Base-by-base conservation (phyloP, 139 green algal species). In the Nannochloris sp. region DNA sequence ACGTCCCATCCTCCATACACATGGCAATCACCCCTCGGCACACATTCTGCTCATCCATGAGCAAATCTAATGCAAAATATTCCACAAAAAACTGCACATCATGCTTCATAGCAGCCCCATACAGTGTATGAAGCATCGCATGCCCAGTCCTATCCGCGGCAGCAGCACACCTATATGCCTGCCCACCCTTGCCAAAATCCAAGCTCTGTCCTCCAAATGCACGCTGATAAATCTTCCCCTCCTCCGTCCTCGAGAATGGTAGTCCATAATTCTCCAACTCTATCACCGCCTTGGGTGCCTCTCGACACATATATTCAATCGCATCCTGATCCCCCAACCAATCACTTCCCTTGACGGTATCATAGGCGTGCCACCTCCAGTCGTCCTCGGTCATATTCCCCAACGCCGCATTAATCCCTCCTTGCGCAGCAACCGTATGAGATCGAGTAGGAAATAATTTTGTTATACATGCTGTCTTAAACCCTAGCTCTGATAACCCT, bases 301-400 rank as follows among this genome's bases (percentile, higher is more conserved):
- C 90, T 14, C 89, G 76, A 74, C 90, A 95, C 87, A 96, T 95
- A 69, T 79, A 74, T 60, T 82, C 72, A 48, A 88, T 84, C 5
- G 81, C 81, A 61, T 87, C 85, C 78, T 96, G 90, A 77, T 96
- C 89, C 23, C 93, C 94, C 9, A 99, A 78, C 93, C 93, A 99
- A 82, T 99, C 94, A 56, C 76, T 89, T 66, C 94, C 94, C 81
- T 99, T 99, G 72, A 99, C 86, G 0, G 94, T 99, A 75, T 99
- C 94, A 66, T 99, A 99, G 10, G 94, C 94, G 66, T 99, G 94
- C 94, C 94, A 99, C 18, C 94, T 73, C 94, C 94, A 99, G 75
- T 99, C 90, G 59, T 99, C 94, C 67, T 92, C 74, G 34, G 80
- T 85, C 94, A 98, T 98, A 83, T 99, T 99, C 44, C 87, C 94